A percentile compares a stretch with the other conserved stretches of the same genome.
phyloP scores from a whole-genome alignment of 495 filamentous ascomycete genomes.

The Antarctomyces pellizariae region DNA sequence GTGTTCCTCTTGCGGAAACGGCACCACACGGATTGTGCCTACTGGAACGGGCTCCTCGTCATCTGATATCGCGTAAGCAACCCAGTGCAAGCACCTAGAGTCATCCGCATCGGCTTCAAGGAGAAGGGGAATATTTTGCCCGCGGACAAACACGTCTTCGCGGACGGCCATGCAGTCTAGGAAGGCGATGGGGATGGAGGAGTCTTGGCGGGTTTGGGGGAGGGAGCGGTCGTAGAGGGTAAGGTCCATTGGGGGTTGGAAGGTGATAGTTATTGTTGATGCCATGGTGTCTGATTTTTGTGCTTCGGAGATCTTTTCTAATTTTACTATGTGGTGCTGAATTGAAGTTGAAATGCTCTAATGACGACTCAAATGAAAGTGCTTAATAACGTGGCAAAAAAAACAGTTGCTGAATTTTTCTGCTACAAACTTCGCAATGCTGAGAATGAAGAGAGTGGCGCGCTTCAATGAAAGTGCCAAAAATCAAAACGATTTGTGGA shows the following conservation, averaged over 20 bases:
- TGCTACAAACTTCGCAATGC: too few relatives aligned
- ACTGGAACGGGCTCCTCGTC: slow-evolving; percentile 25
- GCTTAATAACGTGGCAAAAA: too few relatives aligned
- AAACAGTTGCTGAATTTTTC: too few relatives aligned
- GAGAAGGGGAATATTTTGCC: slow-evolving; percentile 42
- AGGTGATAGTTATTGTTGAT: slow-evolving; percentile 22
- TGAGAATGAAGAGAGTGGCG: too few relatives aligned
- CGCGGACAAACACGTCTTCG: slow-evolving; percentile 48
- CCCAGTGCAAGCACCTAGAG: slow-evolving; percentile 54
- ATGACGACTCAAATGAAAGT: too few relatives aligned
- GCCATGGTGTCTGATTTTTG: slow-evolving; percentile 6
- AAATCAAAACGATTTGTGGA: too few relatives aligned
- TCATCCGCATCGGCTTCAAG: slow-evolving; percentile 69
- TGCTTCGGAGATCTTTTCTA: too few relatives aligned
- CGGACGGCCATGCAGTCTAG: slow-evolving; percentile 59
- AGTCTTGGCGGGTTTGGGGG: slow-evolving; percentile 19
- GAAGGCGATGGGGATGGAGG: slow-evolving; percentile 34
- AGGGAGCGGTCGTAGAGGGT: slow-evolving; percentile 20
- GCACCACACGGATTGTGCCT: slow-evolving; percentile 55
- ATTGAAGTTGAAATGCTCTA: too few relatives aligned
- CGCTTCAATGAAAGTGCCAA: too few relatives aligned
- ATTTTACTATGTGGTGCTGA: too few relatives aligned
- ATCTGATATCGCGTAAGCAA: slow-evolving; percentile 36
- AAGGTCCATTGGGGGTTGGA: slow-evolving; percentile 22
- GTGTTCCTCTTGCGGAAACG: slow-evolving; percentile 45